Percentiles rank a stretch among this genome's conserved stretches.
These are phyloP conservation scores for Scytalidium lignicola DNA, from an alignment of 2,329 filamentous ascomycete species.

Conservation along the genomic window DNA sequence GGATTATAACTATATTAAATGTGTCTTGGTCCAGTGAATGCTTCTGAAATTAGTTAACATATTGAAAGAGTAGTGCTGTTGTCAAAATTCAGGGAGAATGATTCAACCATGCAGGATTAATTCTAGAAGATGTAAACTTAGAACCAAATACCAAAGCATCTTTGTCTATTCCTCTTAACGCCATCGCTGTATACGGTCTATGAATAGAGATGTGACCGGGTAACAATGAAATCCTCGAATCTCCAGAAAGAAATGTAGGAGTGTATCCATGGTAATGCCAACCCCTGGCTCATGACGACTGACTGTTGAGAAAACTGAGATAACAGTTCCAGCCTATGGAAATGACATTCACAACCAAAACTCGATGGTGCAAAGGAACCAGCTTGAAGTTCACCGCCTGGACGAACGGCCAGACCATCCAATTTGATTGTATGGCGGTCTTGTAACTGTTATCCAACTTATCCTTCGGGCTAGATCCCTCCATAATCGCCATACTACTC, in stretches of 20 bases:
- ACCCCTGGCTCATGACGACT: not conserved
- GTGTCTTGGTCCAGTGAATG: too few species aligned
- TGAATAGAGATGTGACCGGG: too few species aligned
- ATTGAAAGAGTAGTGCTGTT: too few species aligned
- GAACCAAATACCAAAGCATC: too few species aligned
- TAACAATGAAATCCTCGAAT: too few species aligned
- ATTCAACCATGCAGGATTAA: too few species aligned
- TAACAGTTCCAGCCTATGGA: conserved; percentile 51
- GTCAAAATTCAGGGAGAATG: too few species aligned
- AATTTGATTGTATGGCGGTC: conserved; percentile 61
- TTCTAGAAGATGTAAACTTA: too few species aligned
- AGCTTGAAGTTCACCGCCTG: conserved; percentile 67
- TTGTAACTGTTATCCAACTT: conserved; percentile 57
- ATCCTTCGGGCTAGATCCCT: conserved; percentile 52
- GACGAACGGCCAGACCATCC: conserved; percentile 65
- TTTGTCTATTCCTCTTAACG: too few species aligned
- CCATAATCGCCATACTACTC: conserved; percentile 62
- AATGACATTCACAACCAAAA: conserved; percentile 67
- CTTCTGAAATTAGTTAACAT: too few species aligned
- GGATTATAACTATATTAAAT: too few species aligned
- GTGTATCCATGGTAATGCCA: not conserved
- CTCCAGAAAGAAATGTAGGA: not conserved
- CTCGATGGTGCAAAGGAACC: conserved; percentile 62
- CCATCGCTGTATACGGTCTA: too few species aligned
- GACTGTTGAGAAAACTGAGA: conserved; percentile 30